Percentiles rank a stretch among this genome's conserved stretches.
Conservation (phyloP, 352 stramenopile species). For the Phytophthora hibernalis region DNA sequence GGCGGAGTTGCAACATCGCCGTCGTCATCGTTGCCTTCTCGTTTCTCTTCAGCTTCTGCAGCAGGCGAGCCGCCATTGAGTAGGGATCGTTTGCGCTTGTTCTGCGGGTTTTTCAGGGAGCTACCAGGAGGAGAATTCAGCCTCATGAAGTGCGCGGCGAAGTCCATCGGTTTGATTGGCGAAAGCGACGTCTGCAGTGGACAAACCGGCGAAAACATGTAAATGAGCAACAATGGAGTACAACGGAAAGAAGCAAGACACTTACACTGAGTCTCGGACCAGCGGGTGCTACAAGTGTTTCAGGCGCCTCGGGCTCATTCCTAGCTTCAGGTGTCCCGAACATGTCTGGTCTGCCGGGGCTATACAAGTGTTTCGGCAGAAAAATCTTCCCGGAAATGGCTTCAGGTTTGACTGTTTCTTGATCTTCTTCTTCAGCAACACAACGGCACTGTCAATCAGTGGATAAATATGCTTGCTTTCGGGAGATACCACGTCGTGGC, state of each 20-base stretch:
- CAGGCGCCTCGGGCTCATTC: conserved; percentile 37
- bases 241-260: conserved; percentile 8
- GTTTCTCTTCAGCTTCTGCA: conserved; percentile 25
- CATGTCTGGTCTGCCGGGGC: conserved; percentile 29
- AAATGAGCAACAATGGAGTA: conserved; percentile 15
- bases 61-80: conserved; percentile 8
- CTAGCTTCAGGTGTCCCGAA: conserved; percentile 25
- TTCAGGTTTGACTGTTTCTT: conserved; percentile 88
- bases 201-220: conserved; percentile 8
- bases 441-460: conserved; percentile 62
- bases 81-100: conserved; percentile 55
- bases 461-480: conserved; percentile 62
- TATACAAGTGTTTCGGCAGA: conserved; percentile 77
- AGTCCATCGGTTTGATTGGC: conserved; percentile 72
- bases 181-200: conserved; percentile 64
- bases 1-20: conserved; percentile 25
- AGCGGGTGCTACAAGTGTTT: conserved; percentile 21
- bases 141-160: conserved; percentile 62
- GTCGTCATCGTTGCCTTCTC: conserved; percentile 23
- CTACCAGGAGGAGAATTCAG: conserved; percentile 61
- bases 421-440: conserved; percentile 83
- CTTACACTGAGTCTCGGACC: conserved; percentile 59
- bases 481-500: conserved; percentile 61
- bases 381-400: conserved; percentile 84
- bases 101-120: conserved; percentile 41